A percentile compares a stretch with the other conserved stretches of the same genome.
phyloP scores from a whole-genome alignment of 2,329 filamentous ascomycete species.

The Chaetoscypha palmicola region DNA sequence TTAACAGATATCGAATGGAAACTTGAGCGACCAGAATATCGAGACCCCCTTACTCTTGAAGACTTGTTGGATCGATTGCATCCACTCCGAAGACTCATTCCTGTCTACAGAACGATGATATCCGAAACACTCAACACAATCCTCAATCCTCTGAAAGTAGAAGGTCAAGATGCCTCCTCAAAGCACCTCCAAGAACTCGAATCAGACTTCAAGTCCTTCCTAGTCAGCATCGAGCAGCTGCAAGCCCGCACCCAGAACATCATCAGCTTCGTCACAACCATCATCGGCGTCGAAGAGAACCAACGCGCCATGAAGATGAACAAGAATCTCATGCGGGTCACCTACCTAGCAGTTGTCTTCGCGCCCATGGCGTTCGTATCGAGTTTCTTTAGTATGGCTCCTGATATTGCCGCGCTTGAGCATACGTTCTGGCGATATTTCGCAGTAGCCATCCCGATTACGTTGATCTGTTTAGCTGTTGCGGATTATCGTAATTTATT shows the following conservation, averaged over 20 bases:
- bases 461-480: not conserved
- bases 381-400: conserved; percentile 4
- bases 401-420: not conserved
- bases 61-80: conserved; percentile 3
- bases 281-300: conserved; percentile 7
- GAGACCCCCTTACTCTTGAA: not conserved
- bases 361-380: conserved; percentile 5
- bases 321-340: conserved; percentile 4
- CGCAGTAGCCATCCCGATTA: conserved; percentile 2
- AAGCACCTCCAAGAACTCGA: not conserved
- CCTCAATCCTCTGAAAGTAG: not conserved
- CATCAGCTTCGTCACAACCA: conserved; percentile 6
- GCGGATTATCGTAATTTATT: not conserved
- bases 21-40: conserved; percentile 4
- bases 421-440: conserved; percentile 5
- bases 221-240: conserved; percentile 1
- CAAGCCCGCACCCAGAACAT: conserved; percentile 9
- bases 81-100: conserved; percentile 7
- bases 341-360: conserved; percentile 6
- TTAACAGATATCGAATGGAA: conserved; percentile 8
- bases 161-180: not conserved
- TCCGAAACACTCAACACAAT: conserved; percentile 4
- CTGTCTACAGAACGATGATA: conserved; percentile 5
- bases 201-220: conserved; percentile 7
- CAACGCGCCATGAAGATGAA: conserved; percentile 4